Conservation (phyloP, 805 yeast species). For the Cyberlindnera subsufficiens region DNA sequence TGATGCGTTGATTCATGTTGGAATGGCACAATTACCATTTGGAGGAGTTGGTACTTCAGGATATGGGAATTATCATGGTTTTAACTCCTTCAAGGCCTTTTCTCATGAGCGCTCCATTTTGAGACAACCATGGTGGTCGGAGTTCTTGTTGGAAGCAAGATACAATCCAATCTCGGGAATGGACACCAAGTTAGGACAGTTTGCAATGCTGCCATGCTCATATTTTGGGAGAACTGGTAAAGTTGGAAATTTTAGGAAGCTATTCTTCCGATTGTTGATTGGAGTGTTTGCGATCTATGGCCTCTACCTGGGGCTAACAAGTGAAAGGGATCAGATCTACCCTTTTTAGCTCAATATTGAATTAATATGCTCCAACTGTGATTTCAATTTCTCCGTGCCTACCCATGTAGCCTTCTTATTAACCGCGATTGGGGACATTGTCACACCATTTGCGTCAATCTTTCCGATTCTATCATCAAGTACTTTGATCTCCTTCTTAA, state of each 20-base stretch:
- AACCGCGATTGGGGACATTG: slow-evolving; percentile 61
- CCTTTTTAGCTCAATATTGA: slow-evolving; percentile 14
- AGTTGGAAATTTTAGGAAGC: slow-evolving; percentile 17
- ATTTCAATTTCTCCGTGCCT: slow-evolving; percentile 50
- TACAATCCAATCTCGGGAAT: slow-evolving; percentile 53
- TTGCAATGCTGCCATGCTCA: slow-evolving; percentile 26
- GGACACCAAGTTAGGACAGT: slow-evolving; percentile 26
- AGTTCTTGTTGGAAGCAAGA: slow-evolving; percentile 49
- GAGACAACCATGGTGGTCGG: slow-evolving; percentile 61
- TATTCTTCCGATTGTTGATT: slow-evolving; percentile 10
- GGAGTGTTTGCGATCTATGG: slow-evolving; percentile 10
- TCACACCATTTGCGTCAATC: slow-evolving; percentile 37
- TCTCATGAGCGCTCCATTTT: slow-evolving; percentile 68
- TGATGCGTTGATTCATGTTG: slow-evolving; percentile 70
- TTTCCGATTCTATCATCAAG: slow-evolving; percentile 56
- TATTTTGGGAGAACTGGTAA: slow-evolving; percentile 33
- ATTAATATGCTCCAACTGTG: slow-evolving; percentile 35
- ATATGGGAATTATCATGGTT: slow-evolving; percentile 77
- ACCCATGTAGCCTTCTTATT: slow-evolving; percentile 67
- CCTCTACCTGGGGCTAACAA: slow-evolving; percentile 11
- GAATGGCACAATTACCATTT: slow-evolving; percentile 65
- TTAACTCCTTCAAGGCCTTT: slow-evolving; percentile 57
- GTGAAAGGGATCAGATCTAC: neutral
- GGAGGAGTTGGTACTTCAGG: slow-evolving; percentile 92
- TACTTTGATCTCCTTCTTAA: slow-evolving; percentile 61